Evolutionary conservation across 2,329 filamentous ascomycete species (phyloP).

Genomic region (Cladosporium sp.): DNA sequence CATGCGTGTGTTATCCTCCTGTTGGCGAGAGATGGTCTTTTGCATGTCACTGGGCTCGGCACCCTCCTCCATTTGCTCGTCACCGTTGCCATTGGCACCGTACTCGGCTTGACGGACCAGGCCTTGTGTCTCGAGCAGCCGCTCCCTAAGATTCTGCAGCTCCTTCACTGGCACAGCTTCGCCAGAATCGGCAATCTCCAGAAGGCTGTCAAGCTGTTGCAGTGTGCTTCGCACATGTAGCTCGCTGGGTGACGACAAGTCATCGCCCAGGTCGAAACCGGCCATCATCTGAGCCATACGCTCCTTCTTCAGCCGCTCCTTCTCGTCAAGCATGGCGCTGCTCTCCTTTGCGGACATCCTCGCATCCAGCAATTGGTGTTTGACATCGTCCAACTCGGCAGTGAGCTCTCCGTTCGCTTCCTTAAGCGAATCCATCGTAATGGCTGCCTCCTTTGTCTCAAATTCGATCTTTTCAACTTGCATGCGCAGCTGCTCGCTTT

Average conservation of each 20-base stretch:
- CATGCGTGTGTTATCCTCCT: slow-evolving; percentile 78
- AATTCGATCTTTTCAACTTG: slow-evolving; percentile 93
- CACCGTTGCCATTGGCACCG: slow-evolving; percentile 67
- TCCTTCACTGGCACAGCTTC: slow-evolving; percentile 81
- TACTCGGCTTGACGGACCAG: slow-evolving; percentile 91
- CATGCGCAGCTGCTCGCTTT: slow-evolving; percentile 94
- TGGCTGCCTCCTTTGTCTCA: slow-evolving; percentile 93
- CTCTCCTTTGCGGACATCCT: slow-evolving; percentile 97
- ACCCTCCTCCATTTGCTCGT: slow-evolving; percentile 39
- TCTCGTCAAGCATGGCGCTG: slow-evolving; percentile 85
- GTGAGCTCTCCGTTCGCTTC: slow-evolving; percentile 95
- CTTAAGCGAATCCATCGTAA: slow-evolving; percentile 96
- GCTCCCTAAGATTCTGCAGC: slow-evolving; percentile 72
- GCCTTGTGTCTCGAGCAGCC: slow-evolving; percentile 84
- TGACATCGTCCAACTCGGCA: slow-evolving; percentile 86
- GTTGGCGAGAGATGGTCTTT: slow-evolving; percentile 72
- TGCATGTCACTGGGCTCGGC: slow-evolving; percentile 70
- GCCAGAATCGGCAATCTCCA: slow-evolving; percentile 73
- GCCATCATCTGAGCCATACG: slow-evolving; percentile 99
- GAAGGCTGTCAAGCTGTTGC: slow-evolving; percentile 74
- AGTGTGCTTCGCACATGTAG: slow-evolving; percentile 80
- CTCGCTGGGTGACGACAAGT: slow-evolving; percentile 93
- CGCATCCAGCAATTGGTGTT: slow-evolving; percentile 91
- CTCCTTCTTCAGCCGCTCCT: slow-evolving; percentile 97
- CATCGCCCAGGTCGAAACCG: slow-evolving; percentile 88